Percentiles rank a stretch among this genome's conserved stretches.
phyloP scores from a whole-genome alignment of 2,329 filamentous ascomycete species.

The Colletotrichum tabaci region DNA sequence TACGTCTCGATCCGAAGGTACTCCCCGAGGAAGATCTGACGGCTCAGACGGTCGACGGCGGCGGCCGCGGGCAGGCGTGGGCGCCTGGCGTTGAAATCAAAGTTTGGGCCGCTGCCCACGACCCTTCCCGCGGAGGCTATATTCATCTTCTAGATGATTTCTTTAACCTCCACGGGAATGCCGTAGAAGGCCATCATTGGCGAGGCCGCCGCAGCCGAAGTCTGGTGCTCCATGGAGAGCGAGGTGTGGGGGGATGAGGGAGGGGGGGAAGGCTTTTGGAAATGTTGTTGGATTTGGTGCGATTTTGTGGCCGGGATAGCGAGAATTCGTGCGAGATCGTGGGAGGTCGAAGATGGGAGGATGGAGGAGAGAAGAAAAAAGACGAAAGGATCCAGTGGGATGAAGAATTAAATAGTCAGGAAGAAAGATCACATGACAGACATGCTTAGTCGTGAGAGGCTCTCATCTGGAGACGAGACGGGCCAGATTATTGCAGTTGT shows the following conservation, averaged over 20 bases:
- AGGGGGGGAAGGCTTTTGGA: no score
- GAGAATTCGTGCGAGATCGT: no score
- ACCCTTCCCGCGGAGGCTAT: background rate
- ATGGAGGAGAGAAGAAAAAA: background rate
- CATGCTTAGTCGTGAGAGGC: background rate
- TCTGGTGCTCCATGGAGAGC: background rate
- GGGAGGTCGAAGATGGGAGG: background rate
- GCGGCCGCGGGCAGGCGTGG: slow-evolving; percentile 3
- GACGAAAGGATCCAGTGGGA: background rate
- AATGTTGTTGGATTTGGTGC: no score
- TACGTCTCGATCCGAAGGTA: background rate
- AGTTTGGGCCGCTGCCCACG: background rate
- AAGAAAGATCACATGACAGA: background rate
- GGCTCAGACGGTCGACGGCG: background rate
- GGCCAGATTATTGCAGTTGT: background rate
- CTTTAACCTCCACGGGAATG: background rate
- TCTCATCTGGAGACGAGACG: background rate
- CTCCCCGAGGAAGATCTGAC: background rate
- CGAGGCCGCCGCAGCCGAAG: background rate
- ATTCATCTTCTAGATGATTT: background rate
- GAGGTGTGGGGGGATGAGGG: background rate
- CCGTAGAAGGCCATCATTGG: background rate
- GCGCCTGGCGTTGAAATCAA: background rate
- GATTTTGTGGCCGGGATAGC: no score
- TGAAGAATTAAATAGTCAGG: background rate